Conservation (phyloP, 2,329 filamentous ascomycete genomes). For the Trichoderma sp. region DNA sequence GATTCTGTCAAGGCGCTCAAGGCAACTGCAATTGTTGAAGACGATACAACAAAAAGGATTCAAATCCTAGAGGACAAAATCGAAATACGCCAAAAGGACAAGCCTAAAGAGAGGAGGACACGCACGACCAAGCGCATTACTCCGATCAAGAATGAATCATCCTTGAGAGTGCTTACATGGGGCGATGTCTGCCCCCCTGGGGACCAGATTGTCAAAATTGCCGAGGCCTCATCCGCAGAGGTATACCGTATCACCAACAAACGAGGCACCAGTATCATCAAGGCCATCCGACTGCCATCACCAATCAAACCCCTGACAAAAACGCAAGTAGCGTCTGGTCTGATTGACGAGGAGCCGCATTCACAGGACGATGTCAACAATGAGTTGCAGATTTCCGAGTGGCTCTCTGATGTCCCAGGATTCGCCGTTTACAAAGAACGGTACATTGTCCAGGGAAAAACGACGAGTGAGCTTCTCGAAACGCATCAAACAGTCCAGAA, state of each 20-base stretch:
- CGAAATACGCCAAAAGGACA: neutral
- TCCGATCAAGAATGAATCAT: constrained; percentile 21
- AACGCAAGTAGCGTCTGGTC: constrained; percentile 49
- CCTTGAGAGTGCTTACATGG: constrained; percentile 51
- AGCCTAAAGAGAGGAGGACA: neutral
- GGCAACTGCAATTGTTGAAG: neutral
- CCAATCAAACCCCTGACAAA: constrained; percentile 58
- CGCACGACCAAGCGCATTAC: neutral
- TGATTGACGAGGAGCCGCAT: constrained; percentile 60
- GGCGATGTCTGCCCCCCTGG: constrained; percentile 53
- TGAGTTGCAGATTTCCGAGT: constrained; percentile 62
- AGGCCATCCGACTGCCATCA: constrained; percentile 58
- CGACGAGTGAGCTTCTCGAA: constrained; percentile 51
- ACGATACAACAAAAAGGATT: neutral
- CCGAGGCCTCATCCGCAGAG: constrained; percentile 64
- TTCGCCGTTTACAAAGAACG: constrained; percentile 65
- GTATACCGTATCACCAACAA: constrained; percentile 61
- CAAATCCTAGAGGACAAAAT: neutral
- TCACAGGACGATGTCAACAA: constrained; percentile 53
- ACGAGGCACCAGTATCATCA: constrained; percentile 62
- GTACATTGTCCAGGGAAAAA: constrained; percentile 57
- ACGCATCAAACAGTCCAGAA: constrained; percentile 60
- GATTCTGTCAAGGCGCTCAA: neutral
- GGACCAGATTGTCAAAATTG: constrained; percentile 59
- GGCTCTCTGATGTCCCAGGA: constrained; percentile 60